Conservation (phyloP, 345 rosid species). For the Hevea brasiliensis region DNA sequence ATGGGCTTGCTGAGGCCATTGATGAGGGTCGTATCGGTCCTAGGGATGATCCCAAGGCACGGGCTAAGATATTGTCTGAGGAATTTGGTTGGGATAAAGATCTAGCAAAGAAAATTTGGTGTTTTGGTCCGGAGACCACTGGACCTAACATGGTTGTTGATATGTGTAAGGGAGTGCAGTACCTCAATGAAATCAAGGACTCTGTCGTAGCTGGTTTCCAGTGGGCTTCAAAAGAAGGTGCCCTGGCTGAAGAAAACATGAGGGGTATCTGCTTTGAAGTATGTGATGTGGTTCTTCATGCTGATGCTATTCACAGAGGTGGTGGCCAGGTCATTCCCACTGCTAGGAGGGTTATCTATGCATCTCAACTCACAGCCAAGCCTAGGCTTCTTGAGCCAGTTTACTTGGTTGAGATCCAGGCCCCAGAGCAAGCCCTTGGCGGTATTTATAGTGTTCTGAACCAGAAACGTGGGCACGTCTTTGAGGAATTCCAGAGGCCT, state of each 20-base stretch:
- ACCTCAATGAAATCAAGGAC: constrained; percentile 82
- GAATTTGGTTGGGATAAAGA: constrained; percentile 90
- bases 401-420: constrained; percentile 83
- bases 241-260: constrained; percentile 76
- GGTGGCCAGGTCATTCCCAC: constrained; percentile 87
- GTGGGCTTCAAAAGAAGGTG: constrained; percentile 91
- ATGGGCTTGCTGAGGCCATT: constrained; percentile 78
- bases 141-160: constrained; percentile 91
- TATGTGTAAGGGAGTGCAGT: constrained; percentile 93
- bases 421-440: constrained; percentile 80
- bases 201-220: constrained; percentile 93
- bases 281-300: constrained; percentile 79
- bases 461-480: constrained; percentile 84
- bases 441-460: constrained; percentile 85
- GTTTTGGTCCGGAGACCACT: constrained; percentile 81
- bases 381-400: constrained; percentile 84
- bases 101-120: constrained; percentile 85
- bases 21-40: constrained; percentile 84
- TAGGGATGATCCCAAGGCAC: constrained; percentile 75
- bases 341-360: constrained; percentile 80
- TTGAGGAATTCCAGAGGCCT: constrained; percentile 81
- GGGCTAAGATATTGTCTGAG: constrained; percentile 70
- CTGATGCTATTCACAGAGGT: constrained; percentile 90
- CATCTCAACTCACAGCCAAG: constrained; percentile 77
- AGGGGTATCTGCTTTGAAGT: constrained; percentile 83